Base-by-base conservation (phyloP, 352 stramenopile species). In the Globisporangium viniferum region DNA sequence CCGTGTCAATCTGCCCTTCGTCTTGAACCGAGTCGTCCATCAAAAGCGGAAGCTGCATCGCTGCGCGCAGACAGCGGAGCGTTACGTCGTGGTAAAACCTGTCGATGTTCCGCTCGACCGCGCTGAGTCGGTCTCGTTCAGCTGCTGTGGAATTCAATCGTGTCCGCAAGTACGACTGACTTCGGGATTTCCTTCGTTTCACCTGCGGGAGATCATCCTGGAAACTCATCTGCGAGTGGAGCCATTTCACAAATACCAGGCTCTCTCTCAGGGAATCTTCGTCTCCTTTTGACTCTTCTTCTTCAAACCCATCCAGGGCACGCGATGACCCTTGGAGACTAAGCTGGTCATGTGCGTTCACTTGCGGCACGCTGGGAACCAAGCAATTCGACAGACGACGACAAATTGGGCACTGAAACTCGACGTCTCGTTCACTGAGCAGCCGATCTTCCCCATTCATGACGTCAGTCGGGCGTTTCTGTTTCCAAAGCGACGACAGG, bases 331-430 rank as follows among this genome's bases (percentile, higher is more conserved):
- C 33, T 36, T 59, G 49, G 9, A 18, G 62, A 53, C 33, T 22
- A 39, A 49, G 44, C 44, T 70, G 20, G 48, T 66, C 29, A 22
- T 44, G 56, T 33, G 70, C 33, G 18, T 72, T 53, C 14, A 55
- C 53, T 24, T 75, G 59, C 0, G 76, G 73, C 18, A 88, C 63
- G 20, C 67, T 72, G 1, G 88, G 88, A 0, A 95, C 69, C 5
- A 95, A 63, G 46, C 79, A 92, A 67, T 93, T 95, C 1, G 84
- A 90, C 6, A 95, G 73, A 9, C 88, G 79, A 15, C 88, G 78
- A 54, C 88, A 95, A 18, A 93, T 82, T 3, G 88, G 88, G 64
- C 88, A 95, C 46, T 90, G 68, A 64, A 93, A 95, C 68, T 95
- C 85, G 46, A 80, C 72, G 49, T 92, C 82, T 2, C 81, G 78